Base-by-base conservation (phyloP, 768 basidiomycete species). In the Paxillus involutus region DNA sequence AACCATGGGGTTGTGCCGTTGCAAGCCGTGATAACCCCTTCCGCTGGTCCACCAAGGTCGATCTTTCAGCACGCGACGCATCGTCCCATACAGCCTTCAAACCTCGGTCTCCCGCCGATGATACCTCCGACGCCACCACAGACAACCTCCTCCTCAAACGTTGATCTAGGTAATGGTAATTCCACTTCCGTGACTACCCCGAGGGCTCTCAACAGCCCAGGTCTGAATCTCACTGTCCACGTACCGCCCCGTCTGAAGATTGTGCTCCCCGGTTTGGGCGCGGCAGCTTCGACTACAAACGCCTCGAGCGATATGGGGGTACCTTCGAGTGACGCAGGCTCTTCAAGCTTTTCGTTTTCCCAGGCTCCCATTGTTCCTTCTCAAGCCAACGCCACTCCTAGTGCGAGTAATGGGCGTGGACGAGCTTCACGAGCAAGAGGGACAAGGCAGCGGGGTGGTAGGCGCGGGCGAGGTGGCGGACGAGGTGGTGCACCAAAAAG, bases 71-170 rank as follows among this genome's bases (percentile, higher is more conserved):
- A 29, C 33, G 36, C 35, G 16, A 52, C 32, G 24, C 35, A 51
- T 37, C 55, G 49, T 16, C 57, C 58, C 8, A 9, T 3, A 14
- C 49, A 4, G 4, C 50, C 59, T 4, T 71, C 69, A 2, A 66
- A 52, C 26, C 54, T 62, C 0, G 36, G 52, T 6, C n/a, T 48
- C 7, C 46, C 52, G 12, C 56, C 55, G 1, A 24, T 55, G 44
- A 49, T 40, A 2, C 42, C 57, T 13, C 41, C 56, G 2, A 37
- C 53, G 29, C 1, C 36, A 11, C 21, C 19, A 36, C 19, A 29
- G 5, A 17, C 12, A 9, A 6, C 3, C 12, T 7, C 46, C 32
- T 9, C 14, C 2, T 49, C 33, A 9, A 29, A 47, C 10, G 42
- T 33, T n/a, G 24, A 44, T 6, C 13, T 3, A 2, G 24, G 47